phyloP scores from a whole-genome alignment of 257 asterid genomes.

The Nicotiana paniculata region DNA sequence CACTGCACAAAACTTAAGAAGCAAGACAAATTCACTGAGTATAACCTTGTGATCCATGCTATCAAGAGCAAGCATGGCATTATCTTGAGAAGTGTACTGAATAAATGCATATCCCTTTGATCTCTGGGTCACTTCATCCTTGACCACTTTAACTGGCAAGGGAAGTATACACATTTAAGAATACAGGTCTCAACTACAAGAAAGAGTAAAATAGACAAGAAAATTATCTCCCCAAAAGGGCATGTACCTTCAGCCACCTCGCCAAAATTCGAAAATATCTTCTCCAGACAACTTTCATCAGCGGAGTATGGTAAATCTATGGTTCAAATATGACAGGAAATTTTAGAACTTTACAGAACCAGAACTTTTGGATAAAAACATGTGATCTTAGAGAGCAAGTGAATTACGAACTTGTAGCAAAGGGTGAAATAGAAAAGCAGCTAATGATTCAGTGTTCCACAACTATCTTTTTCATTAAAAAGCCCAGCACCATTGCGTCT shows the following conservation, averaged over 20 bases:
- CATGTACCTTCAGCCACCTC: conserved; percentile 54
- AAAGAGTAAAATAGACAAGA: neutral
- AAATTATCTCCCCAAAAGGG: neutral
- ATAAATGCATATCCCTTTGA: conserved; percentile 57
- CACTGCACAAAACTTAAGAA: neutral
- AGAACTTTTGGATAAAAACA: neutral
- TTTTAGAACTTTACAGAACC: neutral
- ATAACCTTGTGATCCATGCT: conserved; percentile 60
- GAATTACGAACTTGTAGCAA: neutral
- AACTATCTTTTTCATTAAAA: neutral
- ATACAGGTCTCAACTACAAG: neutral
- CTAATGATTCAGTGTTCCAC: neutral
- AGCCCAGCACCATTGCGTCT: neutral
- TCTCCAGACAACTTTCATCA: conserved; percentile 34
- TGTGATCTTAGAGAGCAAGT: neutral
- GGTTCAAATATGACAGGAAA: neutral
- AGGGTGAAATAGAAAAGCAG: neutral
- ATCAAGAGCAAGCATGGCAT: conserved; percentile 53
- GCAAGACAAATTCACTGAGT: neutral
- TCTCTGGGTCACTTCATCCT: conserved; percentile 38
- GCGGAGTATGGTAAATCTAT: conserved; percentile 50
- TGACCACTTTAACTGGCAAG: conserved; percentile 37
- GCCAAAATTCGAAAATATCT: conserved; percentile 57
- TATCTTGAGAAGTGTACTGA: conserved; percentile 54
- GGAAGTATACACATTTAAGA: neutral